Evolutionary conservation across 1,284 basidiomycete genomes (phyloP), one percentile per base, ranked within the genome.

Genomic region (Trametes versicolor): DNA sequence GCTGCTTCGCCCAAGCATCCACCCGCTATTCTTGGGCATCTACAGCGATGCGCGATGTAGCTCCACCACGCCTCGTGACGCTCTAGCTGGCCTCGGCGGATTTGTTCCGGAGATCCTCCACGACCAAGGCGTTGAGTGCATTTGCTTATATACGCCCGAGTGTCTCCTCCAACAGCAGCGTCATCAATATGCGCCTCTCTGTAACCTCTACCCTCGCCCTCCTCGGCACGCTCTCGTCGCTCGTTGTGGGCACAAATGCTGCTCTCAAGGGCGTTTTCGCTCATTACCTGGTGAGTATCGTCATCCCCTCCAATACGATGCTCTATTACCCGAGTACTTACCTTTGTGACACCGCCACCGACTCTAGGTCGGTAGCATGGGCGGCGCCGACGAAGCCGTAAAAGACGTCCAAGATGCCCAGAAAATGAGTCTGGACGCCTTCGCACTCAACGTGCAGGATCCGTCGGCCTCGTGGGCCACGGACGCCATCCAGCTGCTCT

Each of bases 341-440:
- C 17, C 41, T 2, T 17, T 43, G 41, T 17, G 7, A 47, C 19
- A 6, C 32, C 23, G 19, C 36, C 32, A 52, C 32, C 8, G 32
- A 41, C n/a, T n/a, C n/a, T 15, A 66, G 65, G 58, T 66, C 17
- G 65, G 65, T 52, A 53, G 65, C 37, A 63, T 66, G 61, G 58
- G 61, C 8, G 54, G 61, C 37, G 17, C 52, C 4, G 58, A 59
- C 43, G 53, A 66, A 51, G 65, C 65, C 19, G 49, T 66, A 39
- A 63, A 66, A 36, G 65, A 66, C 41, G 65, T 66, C n/a, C 48
- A 56, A 27, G 65, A 66, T 25, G 65, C 65, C 19, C 60, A 66
- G 45, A 19, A 37, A 29, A 60, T 66, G 58, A 56, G 65, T 23
- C 25, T 66, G 13, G 65, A 66, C 34, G 65, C 65, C 10, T 66